Conservation (phyloP, 2,329 filamentous ascomycete species). For the Fusarium succisae region DNA sequence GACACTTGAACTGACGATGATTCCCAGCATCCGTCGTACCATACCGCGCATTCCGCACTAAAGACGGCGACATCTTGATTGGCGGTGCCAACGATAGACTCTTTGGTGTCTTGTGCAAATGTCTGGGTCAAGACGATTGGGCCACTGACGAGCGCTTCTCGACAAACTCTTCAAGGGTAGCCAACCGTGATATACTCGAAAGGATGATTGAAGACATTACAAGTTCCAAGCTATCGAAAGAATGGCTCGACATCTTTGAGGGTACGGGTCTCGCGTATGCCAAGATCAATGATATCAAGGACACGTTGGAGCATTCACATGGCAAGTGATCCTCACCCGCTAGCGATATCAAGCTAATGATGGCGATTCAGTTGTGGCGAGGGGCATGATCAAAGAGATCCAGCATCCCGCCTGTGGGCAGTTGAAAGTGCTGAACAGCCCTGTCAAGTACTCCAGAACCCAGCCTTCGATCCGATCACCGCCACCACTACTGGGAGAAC, state of each 20-base stretch:
- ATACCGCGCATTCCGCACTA: slow-evolving; percentile 82
- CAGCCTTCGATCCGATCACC: slow-evolving; percentile 77
- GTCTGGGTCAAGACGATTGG: slow-evolving; percentile 66
- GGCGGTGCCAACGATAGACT: slow-evolving; percentile 76
- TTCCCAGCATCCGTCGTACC: slow-evolving; percentile 87
- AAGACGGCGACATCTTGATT: slow-evolving; percentile 72
- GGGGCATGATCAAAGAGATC: slow-evolving; percentile 87
- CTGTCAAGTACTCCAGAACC: slow-evolving; percentile 89
- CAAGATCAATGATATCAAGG: slow-evolving; percentile 90
- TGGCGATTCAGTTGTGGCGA: slow-evolving; percentile 54
- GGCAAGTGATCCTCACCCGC: slow-evolving; percentile 55
- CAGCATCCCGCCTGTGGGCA: slow-evolving; percentile 83
- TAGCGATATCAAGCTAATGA: too few relatives aligned
- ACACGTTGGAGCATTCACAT: slow-evolving; percentile 83
- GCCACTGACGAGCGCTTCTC: slow-evolving; percentile 65
- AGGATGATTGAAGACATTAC: slow-evolving; percentile 79
- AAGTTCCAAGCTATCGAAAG: slow-evolving; percentile 76
- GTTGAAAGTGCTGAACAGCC: slow-evolving; percentile 89
- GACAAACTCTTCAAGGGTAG: slow-evolving; percentile 69
- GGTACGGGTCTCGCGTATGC: slow-evolving; percentile 89
- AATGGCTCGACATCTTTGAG: slow-evolving; percentile 87
- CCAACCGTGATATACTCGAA: slow-evolving; percentile 80
- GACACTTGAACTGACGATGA: rapidly evolving
- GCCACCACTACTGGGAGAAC: slow-evolving; percentile 85
- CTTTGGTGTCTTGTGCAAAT: slow-evolving; percentile 69